These are phyloP conservation scores for Torrubiellomyces zombiae DNA, from an alignment of 2,329 filamentous ascomycete genomes.

Conservation along the genomic window DNA sequence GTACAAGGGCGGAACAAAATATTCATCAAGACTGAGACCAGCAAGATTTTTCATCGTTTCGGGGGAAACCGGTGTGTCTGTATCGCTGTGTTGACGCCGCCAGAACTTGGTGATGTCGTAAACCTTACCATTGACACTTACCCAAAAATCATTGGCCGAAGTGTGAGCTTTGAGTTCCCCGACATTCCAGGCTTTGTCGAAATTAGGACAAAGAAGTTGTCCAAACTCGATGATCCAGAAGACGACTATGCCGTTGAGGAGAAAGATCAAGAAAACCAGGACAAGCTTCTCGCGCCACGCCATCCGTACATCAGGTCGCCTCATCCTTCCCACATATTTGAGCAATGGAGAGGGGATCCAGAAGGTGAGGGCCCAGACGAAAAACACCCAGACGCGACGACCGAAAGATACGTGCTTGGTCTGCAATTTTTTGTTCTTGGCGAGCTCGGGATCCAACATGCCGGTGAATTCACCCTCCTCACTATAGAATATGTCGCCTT, in stretches of 20 bases:
- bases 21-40: conserved; percentile 65
- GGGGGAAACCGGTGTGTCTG: conserved; percentile 37
- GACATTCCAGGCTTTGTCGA: conserved; percentile 70
- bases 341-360: conserved; percentile 85
- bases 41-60: conserved; percentile 61
- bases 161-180: conserved; percentile 55
- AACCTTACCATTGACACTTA: conserved; percentile 72
- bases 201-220: conserved; percentile 73
- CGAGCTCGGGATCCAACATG: conserved; percentile 60
- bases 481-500: conserved; percentile 60
- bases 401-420: conserved; percentile 44
- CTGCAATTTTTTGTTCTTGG: conserved; percentile 59
- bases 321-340: conserved; percentile 79
- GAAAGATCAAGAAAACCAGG: conserved; percentile 59
- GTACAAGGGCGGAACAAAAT: conserved; percentile 66
- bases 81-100: conserved; percentile 70
- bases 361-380: conserved; percentile 79
- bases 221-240: conserved; percentile 91
- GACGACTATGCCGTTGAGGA: conserved; percentile 67
- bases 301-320: conserved; percentile 88
- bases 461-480: conserved; percentile 51
- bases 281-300: conserved; percentile 95
- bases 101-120: conserved; percentile 90
- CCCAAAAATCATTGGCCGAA: conserved; percentile 64
- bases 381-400: conserved; percentile 61